Evolutionary conservation across 148 eudicot genomes (phyloP), one percentile per base, ranked within the genome.

Genomic region (Pouteria glomerata): DNA sequence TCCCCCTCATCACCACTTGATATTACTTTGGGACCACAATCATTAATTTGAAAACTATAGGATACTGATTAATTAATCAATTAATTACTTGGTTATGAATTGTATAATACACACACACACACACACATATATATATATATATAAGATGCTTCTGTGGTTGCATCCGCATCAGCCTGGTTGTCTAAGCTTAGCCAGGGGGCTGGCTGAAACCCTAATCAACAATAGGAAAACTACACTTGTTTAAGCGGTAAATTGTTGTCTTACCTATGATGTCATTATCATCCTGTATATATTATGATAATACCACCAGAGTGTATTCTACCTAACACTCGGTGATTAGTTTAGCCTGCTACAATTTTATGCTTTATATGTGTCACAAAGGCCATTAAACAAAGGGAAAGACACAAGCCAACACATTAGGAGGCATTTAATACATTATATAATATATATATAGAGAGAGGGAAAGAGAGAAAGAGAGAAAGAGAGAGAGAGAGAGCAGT

Each of bases 181-280:
- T n/a, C n/a, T n/a, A n/a, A n/a, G n/a, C n/a, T n/a, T n/a, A n/a
- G n/a, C n/a, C n/a, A n/a, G 44, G 3, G 26, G 24, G 51, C 29
- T 3, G 58, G 29, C 30, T 30, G 24, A 55, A 55, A 55, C 58
- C 58, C 30, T 55, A 24, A 2, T 55, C 2, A 23, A 23, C 55
- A 51, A 51, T 58, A 2, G 34, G 63, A 39, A 63, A 37, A 37
- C 47, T 21, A 63, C 66, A 63, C 31, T 8, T 57, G 50, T 30
- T 37, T 41, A 53, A 41, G 55, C 53, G 16, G 64, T 47, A 35
- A 42, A 44, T n/a, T 4, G 1, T 39, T 57, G 73, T 70, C 65
- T 53, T 69, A 51, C 6, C 44, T 35, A n/a, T n/a, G n/a, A 35
- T 69, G 62, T 8, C 62, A 53, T 69, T 51, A 50, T 31, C 56